Conservation (phyloP, 192 early-diverging fungal species). For the Podochytrium sp. region DNA sequence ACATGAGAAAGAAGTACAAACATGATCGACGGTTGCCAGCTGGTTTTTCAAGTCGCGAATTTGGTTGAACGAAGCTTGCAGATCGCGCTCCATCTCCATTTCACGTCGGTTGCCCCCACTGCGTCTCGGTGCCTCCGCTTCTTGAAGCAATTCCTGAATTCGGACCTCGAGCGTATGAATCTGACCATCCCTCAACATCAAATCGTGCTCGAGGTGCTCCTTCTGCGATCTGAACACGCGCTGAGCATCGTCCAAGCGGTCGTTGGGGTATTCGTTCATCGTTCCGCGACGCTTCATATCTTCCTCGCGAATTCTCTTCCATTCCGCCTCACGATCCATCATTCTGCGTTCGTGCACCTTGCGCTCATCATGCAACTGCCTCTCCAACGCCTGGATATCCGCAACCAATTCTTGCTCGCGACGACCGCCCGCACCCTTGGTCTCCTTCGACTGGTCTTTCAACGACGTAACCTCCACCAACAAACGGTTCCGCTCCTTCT, state of each 20-base stretch:
- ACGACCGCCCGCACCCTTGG: constrained; percentile 2
- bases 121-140: constrained; percentile 14
- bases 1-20: constrained; percentile 6
- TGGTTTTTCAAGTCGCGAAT: constrained; percentile 30
- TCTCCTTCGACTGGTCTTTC: constrained; percentile 23
- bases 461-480: constrained; percentile 27
- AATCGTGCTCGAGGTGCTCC: constrained; percentile 18
- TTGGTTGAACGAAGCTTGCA: constrained; percentile 32
- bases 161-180: constrained; percentile 28
- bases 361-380: constrained; percentile 16
- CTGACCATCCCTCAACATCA: constrained; percentile 27
- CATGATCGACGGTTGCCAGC: constrained; percentile 22
- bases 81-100: constrained; percentile 32
- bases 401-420: constrained; percentile 23
- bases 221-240: constrained; percentile 18
- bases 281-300: constrained; percentile 11
- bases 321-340: constrained; percentile 30
- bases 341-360: constrained; percentile 20
- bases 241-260: constrained; percentile 27
- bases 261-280: background rate
- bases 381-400: constrained; percentile 22
- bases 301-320: constrained; percentile 22
- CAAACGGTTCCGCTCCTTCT: constrained; percentile 44
- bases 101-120: constrained; percentile 20
- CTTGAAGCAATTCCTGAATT: constrained; percentile 39